phyloP scores from a whole-genome alignment of 2,329 filamentous ascomycete species.

The Clonostachys byssicola region DNA sequence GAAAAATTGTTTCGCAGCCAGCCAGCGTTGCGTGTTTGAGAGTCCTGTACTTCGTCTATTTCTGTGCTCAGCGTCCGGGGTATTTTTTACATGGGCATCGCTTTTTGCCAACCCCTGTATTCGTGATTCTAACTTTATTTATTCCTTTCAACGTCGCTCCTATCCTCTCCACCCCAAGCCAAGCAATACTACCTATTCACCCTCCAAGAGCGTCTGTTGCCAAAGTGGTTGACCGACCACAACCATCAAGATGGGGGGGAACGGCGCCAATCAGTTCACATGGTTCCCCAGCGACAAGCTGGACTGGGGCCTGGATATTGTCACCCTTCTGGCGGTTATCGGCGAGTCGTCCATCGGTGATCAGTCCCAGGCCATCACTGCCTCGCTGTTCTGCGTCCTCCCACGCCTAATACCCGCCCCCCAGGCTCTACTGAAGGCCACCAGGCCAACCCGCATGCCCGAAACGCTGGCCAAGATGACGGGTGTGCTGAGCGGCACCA shows the following conservation, averaged over 20 bases:
- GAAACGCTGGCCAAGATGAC: slow-evolving; percentile 48
- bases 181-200: no score
- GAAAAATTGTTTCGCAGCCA: no score
- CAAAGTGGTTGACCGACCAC: no score
- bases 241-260: neutral
- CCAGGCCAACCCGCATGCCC: slow-evolving; percentile 50
- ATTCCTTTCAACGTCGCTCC: no score
- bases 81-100: no score
- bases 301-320: slow-evolving; percentile 55
- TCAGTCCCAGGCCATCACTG: slow-evolving; percentile 54
- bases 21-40: no score
- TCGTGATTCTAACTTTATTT: no score
- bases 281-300: slow-evolving; percentile 38
- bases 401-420: slow-evolving; percentile 60
- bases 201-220: no score
- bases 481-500: slow-evolving; percentile 53
- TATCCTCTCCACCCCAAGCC: no score
- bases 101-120: no score
- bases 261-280: slow-evolving; percentile 17
- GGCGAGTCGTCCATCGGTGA: slow-evolving; percentile 55
- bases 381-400: slow-evolving; percentile 52
- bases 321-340: slow-evolving; percentile 59
- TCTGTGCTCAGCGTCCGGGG: no score
- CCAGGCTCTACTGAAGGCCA: slow-evolving; percentile 55
- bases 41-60: no score